Conservation (phyloP, 768 basidiomycete species). For the Boletus speciosus region DNA sequence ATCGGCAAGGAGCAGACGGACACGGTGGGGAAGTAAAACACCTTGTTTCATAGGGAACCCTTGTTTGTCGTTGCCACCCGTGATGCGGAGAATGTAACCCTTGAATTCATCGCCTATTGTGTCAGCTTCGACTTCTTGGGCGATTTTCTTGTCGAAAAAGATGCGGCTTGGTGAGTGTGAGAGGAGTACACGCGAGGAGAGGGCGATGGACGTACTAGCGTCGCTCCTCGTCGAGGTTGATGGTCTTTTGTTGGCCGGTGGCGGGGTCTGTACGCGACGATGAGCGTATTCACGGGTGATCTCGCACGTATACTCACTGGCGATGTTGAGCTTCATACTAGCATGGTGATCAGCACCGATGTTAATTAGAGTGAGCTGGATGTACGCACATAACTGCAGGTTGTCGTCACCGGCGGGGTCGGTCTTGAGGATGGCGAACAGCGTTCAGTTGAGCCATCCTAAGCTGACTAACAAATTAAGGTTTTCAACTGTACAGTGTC, state of each 20-base stretch:
- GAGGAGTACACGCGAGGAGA: not conserved
- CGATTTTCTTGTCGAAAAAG: conserved; percentile 97
- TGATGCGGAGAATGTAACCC: conserved; percentile 95
- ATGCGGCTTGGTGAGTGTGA: conserved; percentile 58
- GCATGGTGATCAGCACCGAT: conserved; percentile 1
- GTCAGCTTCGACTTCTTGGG: conserved; percentile 92
- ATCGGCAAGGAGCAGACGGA: conserved; percentile 87
- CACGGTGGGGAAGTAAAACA: conserved; percentile 92
- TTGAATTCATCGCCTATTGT: conserved; percentile 93
- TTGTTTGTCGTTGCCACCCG: conserved; percentile 97
- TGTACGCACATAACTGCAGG: conserved; percentile 28
- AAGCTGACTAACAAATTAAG: conserved; percentile 42
- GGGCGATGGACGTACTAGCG: conserved; percentile 53
- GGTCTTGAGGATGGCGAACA: conserved; percentile 21
- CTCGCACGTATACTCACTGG: conserved; percentile 56
- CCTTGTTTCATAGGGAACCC: conserved; percentile 99
- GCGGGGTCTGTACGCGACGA: conserved; percentile 68
- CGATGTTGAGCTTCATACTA: conserved; percentile 97
- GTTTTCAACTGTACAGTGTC: conserved; percentile 61
- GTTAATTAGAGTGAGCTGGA: not conserved
- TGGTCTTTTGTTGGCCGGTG: conserved; percentile 94
- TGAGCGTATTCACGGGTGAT: conserved; percentile 8
- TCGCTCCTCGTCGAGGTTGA: conserved; percentile 92
- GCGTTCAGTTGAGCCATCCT: not conserved
- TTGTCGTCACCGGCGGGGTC: conserved; percentile 42